phyloP scores from a whole-genome alignment of 1,284 basidiomycete genomes.

The Melampsora americana region DNA sequence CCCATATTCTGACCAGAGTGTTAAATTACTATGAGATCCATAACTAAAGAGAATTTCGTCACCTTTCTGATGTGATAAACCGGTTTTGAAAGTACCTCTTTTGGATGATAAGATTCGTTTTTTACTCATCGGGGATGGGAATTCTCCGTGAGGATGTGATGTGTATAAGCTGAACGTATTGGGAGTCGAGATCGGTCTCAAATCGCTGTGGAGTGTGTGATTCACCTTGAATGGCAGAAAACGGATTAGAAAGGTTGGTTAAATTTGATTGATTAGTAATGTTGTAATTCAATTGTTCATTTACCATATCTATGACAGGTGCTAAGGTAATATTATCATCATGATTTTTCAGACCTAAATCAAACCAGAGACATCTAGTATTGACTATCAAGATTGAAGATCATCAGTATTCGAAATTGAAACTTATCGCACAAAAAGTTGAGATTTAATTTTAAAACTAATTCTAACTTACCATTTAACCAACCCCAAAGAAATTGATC shows the following conservation, averaged over 20 bases:
- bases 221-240: slow-evolving; percentile 41
- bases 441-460: neutral
- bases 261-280: neutral
- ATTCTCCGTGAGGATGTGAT: neutral
- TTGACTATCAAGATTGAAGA: slow-evolving; percentile 45
- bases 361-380: slow-evolving; percentile 50
- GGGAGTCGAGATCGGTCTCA: slow-evolving; percentile 12
- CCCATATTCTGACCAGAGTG: slow-evolving; percentile 50
- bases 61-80: slow-evolving; percentile 43
- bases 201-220: slow-evolving; percentile 3
- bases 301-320: slow-evolving; percentile 50
- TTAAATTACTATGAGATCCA: slow-evolving; percentile 47
- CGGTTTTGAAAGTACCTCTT: slow-evolving; percentile 32
- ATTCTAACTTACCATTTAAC: slow-evolving; percentile 4
- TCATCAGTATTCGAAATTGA: neutral
- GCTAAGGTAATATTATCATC: slow-evolving; percentile 49
- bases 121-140: slow-evolving; percentile 8
- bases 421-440: neutral
- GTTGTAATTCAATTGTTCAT: neutral
- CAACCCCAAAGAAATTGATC: slow-evolving; percentile 26
- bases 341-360: slow-evolving; percentile 45
- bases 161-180: slow-evolving; percentile 27
- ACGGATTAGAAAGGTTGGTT: slow-evolving; percentile 43
- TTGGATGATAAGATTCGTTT: slow-evolving; percentile 14
- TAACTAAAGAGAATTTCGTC: slow-evolving; percentile 50